phyloP scores from a whole-genome alignment of 106 monocot genomes.

The Hemerocallis citrina region DNA sequence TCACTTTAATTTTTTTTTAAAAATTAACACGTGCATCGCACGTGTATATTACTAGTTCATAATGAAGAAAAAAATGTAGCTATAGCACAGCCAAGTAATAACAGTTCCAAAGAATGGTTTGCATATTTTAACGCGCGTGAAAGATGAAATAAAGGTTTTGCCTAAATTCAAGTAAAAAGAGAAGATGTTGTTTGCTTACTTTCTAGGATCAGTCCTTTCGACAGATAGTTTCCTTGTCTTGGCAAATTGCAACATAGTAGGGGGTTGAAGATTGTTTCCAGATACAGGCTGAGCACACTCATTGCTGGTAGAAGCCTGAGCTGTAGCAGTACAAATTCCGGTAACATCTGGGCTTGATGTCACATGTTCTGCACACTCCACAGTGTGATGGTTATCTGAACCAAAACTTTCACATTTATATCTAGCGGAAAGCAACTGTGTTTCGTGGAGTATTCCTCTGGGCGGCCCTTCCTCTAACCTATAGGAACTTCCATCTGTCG shows the following conservation, averaged over 20 bases:
- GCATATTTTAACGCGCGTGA: no score
- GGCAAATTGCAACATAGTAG: slow-evolving; percentile 74
- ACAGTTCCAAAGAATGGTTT: no score
- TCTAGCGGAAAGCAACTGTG: slow-evolving; percentile 16
- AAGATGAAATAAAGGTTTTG: no score
- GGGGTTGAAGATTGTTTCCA: slow-evolving; percentile 32
- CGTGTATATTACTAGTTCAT: no score
- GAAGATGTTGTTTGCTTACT: slow-evolving; percentile 23
- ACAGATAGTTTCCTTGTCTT: slow-evolving; percentile 77
- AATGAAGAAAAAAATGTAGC: no score
- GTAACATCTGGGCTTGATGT: slow-evolving; percentile 43
- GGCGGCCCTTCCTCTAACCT: slow-evolving; percentile 26
- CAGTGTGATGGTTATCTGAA: slow-evolving; percentile 39
- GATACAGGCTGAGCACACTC: slow-evolving; percentile 45
- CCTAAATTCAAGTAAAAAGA: background rate
- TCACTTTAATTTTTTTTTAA: no score
- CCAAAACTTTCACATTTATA: slow-evolving; percentile 55
- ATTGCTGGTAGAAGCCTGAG: slow-evolving; percentile 62
- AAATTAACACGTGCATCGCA: no score
- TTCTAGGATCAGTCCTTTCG: slow-evolving; percentile 86
- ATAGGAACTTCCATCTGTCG: slow-evolving; percentile 27
- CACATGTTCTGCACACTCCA: slow-evolving; percentile 27
- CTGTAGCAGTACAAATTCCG: slow-evolving; percentile 49
- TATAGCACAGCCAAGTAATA: no score
- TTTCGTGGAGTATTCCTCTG: slow-evolving; percentile 16